Base-by-base conservation (phyloP, 2,329 filamentous ascomycete species). In the Phyllosticta citribraziliensis region DNA sequence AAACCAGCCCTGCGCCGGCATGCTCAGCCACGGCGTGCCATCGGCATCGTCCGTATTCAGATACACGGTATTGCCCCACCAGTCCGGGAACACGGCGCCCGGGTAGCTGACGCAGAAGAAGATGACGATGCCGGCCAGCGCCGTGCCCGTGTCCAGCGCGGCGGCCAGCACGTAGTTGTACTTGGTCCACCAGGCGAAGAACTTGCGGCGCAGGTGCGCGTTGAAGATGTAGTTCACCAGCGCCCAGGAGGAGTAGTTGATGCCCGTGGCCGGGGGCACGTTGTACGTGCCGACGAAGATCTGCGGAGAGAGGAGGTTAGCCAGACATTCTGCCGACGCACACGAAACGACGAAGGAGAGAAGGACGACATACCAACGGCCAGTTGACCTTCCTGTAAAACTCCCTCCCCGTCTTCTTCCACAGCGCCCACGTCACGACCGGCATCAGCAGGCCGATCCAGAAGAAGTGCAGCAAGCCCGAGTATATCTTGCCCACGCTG, bases 231-330 rank as follows among this genome's bases (percentile, higher is more conserved):
- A 80, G 9, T 88, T 88, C 6, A 88, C 83, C 25, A 84, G 70
- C 3, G 83, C 86, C 88, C 88, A 90, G 68, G 82, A 82, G 53
- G 88, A 81, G 68, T 89, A 91, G 65, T 84, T 89, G 65, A 88
- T 83, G 0, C 85, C 82, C 0, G 85, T 88, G 0, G 88, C 88
- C 0, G 88, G 87, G 10, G 87, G 88, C 10, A 69, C 62, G 55
- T 62, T 65, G 5, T 58, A 63, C 56, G 68, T 65, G 1, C 66
- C 68, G 5, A 67, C 68, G 12, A 68, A 65, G 59, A 68, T 57
- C 60, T 57, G n/a, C n/a, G 20, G 14, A 14, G 20, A 10, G 55
- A 24, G 2, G 25, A n/a, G 27, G 27, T 22, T 22, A 22, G 22
- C 3, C 22, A 22, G 22, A 22, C 22, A 22, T 22, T 22, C 22